Conservation (phyloP, 768 basidiomycete species). For the Rhodotorula kratochvilovae region DNA sequence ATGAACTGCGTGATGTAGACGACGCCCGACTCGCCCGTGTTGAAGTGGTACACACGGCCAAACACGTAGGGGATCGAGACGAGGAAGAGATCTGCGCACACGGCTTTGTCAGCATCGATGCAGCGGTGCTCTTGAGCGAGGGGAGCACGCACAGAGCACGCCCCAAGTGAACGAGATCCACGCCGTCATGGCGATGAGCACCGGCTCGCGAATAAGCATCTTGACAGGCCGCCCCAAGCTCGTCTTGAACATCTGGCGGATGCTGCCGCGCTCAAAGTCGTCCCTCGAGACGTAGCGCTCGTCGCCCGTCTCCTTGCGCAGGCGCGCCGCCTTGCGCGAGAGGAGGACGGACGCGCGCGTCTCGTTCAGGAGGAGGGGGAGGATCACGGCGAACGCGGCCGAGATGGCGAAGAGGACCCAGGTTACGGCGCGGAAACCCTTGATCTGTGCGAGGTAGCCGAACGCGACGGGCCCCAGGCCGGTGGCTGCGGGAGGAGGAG, state of each 20-base stretch:
- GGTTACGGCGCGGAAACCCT: conserved; percentile 66
- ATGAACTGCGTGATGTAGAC: conserved; percentile 28
- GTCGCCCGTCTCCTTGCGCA: conserved; percentile 65
- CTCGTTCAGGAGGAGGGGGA: conserved; percentile 63
- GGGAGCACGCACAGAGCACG: not conserved
- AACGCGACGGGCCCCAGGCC: conserved; percentile 60
- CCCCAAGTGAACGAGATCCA: conserved; percentile 49
- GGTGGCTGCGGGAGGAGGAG: conserved; percentile 48
- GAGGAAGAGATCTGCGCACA: conserved; percentile 60
- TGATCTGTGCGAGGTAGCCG: conserved; percentile 53
- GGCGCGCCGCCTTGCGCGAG: conserved; percentile 58
- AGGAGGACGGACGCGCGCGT: conserved; percentile 70
- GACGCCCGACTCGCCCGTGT: conserved; percentile 14
- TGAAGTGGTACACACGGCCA: conserved; percentile 21
- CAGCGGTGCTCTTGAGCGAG: no score
- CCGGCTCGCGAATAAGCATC: conserved; percentile 21
- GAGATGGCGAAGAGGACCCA: conserved; percentile 52
- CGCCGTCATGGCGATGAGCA: not conserved
- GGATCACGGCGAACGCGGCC: conserved; percentile 54
- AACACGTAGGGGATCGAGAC: conserved; percentile 49
- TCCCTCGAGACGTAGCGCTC: conserved; percentile 59
- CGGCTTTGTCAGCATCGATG: no score
- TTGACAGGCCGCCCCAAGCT: conserved; percentile 29
- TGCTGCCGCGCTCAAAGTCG: conserved; percentile 60
- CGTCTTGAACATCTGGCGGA: conserved; percentile 66